Conservation (phyloP, 768 basidiomycete genomes). For the Lactarius sanguifluus region DNA sequence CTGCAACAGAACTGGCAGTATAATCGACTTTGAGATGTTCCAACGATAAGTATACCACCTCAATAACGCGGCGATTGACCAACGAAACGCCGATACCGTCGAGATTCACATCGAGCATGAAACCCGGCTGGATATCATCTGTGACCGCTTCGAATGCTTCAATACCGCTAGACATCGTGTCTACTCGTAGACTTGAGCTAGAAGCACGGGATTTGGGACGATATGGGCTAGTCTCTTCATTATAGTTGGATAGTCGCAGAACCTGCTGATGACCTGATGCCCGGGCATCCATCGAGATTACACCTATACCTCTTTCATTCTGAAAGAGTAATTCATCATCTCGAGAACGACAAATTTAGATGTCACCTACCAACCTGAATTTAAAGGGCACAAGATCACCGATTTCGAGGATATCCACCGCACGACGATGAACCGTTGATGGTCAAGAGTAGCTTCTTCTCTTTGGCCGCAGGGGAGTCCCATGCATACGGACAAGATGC, state of each 20-base stretch:
- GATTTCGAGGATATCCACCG: conserved; percentile 93
- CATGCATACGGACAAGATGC: conserved; percentile 75
- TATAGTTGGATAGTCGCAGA: conserved; percentile 83
- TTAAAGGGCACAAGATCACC: conserved; percentile 89
- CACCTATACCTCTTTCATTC: conserved; percentile 56
- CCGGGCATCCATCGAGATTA: conserved; percentile 87
- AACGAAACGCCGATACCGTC: conserved; percentile 92
- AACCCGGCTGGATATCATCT: conserved; percentile 64
- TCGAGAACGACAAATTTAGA: background rate
- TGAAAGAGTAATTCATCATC: conserved; percentile 31
- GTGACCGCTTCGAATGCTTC: conserved; percentile 86
- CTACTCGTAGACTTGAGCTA: conserved; percentile 56
- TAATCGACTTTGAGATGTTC: conserved; percentile 83
- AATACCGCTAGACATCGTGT: conserved; percentile 64
- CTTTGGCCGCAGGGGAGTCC: conserved; percentile 84
- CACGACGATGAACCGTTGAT: conserved; percentile 60
- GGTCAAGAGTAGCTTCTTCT: conserved; percentile 72
- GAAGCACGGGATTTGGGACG: conserved; percentile 63
- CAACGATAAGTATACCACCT: conserved; percentile 86
- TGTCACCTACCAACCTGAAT: conserved; percentile 51
- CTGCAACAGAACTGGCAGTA: conserved; percentile 68
- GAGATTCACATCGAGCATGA: conserved; percentile 71
- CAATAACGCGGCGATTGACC: conserved; percentile 81
- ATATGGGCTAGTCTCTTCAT: conserved; percentile 82
- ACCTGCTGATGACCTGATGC: conserved; percentile 86